Evolutionary conservation across 768 basidiomycete genomes (phyloP), one percentile per base, ranked within the genome.

Genomic region (Phaeotremella fagi): DNA sequence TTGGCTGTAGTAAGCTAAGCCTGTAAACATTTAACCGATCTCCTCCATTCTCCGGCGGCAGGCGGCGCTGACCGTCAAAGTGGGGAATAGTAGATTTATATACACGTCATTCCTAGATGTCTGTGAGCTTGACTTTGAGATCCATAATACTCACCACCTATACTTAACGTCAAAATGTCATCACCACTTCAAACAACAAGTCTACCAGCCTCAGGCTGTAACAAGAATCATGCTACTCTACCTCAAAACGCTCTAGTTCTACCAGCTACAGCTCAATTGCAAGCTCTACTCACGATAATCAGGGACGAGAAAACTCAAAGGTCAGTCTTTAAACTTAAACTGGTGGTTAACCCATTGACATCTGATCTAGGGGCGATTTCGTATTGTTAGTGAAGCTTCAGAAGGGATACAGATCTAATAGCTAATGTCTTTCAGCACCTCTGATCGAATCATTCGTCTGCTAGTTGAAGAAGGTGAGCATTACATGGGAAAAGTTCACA

Each of bases 211-310:
- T 67, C 65, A 1, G 66, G 65, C 24, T 61, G 52, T 6, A 69
- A 69, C 42, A 52, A 57, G 51, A 63, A 71, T 53, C 62, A 67
- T 25, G 70, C 58, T 1, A 51, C 64, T 25, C 78, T 89, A 14
- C 88, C 88, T 12, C 78, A 84, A 2, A 90, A 87, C 12, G 90
- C 94, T n/a, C 84, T 86, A 72, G 90, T 87, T 3, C 80, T 98
- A 1, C 85, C 85, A 0, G 88, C 87, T 63, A 98, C 90, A 0
- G 84, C 87, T 1, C 94, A 97, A 77, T 83, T 99, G 20, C 91
- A 95, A 72, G 91, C 90, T 1, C 78, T 98, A 26, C 88, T 94
- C 77, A 97, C 91, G 11, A 94, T 95, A 74, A 92, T 95, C 73
- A 76, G 94, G 48, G 85, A 94, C 75, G 86, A 84, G 75, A 82